Percentiles rank a stretch among this genome's conserved stretches.
Evolutionary conservation across 345 rosid species (phyloP).

Genomic region (Lumnitzera racemosa): DNA sequence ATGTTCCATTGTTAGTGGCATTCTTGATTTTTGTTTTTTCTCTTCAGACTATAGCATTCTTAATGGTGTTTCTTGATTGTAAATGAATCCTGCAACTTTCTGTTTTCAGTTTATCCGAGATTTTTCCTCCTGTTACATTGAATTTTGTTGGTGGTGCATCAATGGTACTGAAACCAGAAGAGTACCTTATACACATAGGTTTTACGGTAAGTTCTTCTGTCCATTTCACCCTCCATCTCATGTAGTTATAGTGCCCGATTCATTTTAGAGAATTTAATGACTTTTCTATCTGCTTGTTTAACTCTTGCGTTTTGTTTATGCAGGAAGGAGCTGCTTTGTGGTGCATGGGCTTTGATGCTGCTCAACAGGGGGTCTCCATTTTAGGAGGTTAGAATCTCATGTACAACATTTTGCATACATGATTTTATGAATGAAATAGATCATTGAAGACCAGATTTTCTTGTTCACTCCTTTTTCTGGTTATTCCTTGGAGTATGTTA

Average conservation of each 20-base stretch:
- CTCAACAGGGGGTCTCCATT: conserved; percentile 52
- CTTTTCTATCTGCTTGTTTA: background rate
- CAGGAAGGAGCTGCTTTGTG: conserved; percentile 79
- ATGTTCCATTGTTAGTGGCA: no score
- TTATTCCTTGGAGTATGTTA: background rate
- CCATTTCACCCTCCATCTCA: conserved; percentile 4
- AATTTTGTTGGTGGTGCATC: conserved; percentile 87
- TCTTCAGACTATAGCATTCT: no score
- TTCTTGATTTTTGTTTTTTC: background rate
- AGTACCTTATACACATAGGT: conserved; percentile 70
- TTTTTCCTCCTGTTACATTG: conserved; percentile 75
- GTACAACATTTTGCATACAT: background rate
- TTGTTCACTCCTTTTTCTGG: conserved; percentile 1
- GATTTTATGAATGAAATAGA: background rate
- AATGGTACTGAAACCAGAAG: conserved; percentile 74
- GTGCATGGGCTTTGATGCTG: conserved; percentile 83
- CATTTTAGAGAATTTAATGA: background rate
- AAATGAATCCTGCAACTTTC: conserved; percentile 5
- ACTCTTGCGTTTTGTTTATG: conserved; percentile 6
- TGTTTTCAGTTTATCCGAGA: conserved; percentile 39
- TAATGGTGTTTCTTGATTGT: background rate
- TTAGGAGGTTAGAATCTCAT: conserved; percentile 60
- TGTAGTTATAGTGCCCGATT: conserved; percentile 1
- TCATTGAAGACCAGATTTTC: no score
- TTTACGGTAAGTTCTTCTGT: conserved; percentile 45